A percentile compares a stretch with the other conserved stretches of the same genome.
Evolutionary conservation across 192 early-diverging fungal species (phyloP).

Genomic region (Coemansia sp.): DNA sequence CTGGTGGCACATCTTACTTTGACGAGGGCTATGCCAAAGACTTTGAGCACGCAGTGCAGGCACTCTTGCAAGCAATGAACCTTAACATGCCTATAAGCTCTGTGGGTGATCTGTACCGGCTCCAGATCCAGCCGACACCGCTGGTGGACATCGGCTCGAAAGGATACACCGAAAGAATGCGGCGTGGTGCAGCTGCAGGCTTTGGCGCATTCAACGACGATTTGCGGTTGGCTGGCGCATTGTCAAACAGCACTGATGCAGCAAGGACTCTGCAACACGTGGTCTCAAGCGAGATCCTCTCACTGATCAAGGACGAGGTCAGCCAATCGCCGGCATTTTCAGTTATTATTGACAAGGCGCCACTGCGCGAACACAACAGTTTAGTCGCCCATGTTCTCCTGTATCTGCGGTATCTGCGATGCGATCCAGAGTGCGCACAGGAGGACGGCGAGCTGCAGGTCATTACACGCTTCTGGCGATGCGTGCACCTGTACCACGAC

Average conservation of each 20-base stretch:
- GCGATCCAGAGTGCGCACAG: constrained; percentile 21
- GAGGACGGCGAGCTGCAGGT: constrained; percentile 37
- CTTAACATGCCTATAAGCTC: constrained; percentile 47
- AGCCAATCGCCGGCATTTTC: constrained; percentile 55
- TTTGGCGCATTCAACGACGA: constrained; percentile 3
- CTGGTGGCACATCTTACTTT: constrained; percentile 11
- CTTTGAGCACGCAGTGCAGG: constrained; percentile 48
- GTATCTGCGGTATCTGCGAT: constrained; percentile 46
- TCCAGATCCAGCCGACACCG: constrained; percentile 33
- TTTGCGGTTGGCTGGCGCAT: constrained; percentile 37
- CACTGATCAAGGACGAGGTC: constrained; percentile 52
- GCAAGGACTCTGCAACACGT: constrained; percentile 50
- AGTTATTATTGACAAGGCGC: constrained; percentile 52
- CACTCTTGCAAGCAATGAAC: constrained; percentile 50
- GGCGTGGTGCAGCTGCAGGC: background rate
- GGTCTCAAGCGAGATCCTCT: constrained; percentile 53
- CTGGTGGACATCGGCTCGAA: constrained; percentile 33
- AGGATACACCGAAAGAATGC: constrained; percentile 12
- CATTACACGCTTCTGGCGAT: constrained; percentile 52
- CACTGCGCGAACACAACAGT: constrained; percentile 53
- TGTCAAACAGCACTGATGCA: constrained; percentile 24
- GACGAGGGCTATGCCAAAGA: constrained; percentile 43
- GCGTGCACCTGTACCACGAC: constrained; percentile 52
- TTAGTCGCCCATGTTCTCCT: constrained; percentile 47
- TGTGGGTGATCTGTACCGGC: constrained; percentile 39